Evolutionary conservation across 208 protist genomes (phyloP).

Genomic region (Trypanosoma cruzi): DNA sequence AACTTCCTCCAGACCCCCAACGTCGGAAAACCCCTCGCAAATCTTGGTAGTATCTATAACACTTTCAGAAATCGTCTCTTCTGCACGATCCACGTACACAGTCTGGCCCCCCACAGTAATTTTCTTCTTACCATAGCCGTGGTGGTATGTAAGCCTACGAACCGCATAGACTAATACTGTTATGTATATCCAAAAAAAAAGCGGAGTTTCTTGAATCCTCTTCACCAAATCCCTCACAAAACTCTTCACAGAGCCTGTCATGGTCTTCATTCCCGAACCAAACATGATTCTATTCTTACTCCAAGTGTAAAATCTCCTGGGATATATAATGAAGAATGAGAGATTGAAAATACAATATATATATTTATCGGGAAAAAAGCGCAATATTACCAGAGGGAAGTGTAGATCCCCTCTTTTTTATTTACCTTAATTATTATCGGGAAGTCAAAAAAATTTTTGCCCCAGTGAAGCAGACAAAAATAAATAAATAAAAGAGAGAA

Average conservation of each 20-base stretch:
- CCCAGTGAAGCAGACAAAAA: neutral
- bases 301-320: neutral
- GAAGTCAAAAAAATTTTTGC: neutral
- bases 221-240: neutral
- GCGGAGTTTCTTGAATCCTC: conserved; percentile 39
- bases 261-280: neutral
- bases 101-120: conserved; percentile 40
- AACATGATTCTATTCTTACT: neutral
- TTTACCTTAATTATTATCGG: neutral
- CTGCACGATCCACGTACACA: conserved; percentile 56
- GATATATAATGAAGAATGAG: neutral
- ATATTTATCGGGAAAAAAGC: neutral
- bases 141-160: conserved; percentile 45
- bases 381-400: neutral
- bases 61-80: conserved; percentile 62
- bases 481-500: no score
- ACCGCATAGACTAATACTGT: conserved; percentile 62
- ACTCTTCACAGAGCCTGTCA: neutral
- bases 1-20: conserved; percentile 79
- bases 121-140: conserved; percentile 44
- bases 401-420: neutral
- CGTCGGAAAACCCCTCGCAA: conserved; percentile 54
- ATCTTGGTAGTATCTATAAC: conserved; percentile 77
- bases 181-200: conserved; percentile 78
- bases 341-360: neutral